Evolutionary conservation across 306 rosid genomes (phyloP).

Genomic region (Citrullus amarus): DNA sequence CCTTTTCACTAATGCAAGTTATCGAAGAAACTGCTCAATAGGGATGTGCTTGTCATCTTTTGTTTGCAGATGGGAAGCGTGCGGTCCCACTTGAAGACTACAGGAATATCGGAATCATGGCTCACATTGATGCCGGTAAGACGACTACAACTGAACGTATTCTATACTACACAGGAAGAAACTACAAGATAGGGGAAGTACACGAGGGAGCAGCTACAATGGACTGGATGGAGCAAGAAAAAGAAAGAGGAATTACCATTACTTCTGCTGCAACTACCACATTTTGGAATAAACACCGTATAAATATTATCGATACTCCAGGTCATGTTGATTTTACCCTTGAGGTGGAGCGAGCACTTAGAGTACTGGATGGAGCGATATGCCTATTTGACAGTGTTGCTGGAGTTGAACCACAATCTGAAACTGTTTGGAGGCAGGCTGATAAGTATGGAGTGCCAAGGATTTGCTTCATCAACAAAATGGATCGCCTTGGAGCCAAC

Average conservation of each 20-base stretch:
- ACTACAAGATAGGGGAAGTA: slow-evolving; percentile 95
- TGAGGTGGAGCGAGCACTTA: slow-evolving; percentile 92
- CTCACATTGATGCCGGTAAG: slow-evolving; percentile 96
- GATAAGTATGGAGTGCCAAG: slow-evolving; percentile 93
- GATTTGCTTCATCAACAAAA: slow-evolving; percentile 88
- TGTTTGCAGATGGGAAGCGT: slow-evolving; percentile 42
- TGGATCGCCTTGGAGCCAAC: slow-evolving; percentile 98
- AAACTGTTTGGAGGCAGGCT: slow-evolving; percentile 98
- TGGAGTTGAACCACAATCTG: slow-evolving; percentile 96
- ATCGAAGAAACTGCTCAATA: not conserved
- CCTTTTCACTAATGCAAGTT: not conserved
- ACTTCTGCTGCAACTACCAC: slow-evolving; percentile 99
- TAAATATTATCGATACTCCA: slow-evolving; percentile 94
- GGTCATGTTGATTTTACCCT: slow-evolving; percentile 96
- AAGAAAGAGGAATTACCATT: slow-evolving; percentile 96
- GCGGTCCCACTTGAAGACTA: slow-evolving; percentile 58
- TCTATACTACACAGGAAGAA: slow-evolving; percentile 84
- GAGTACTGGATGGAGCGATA: slow-evolving; percentile 96
- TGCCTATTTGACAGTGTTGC: slow-evolving; percentile 98
- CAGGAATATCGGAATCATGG: slow-evolving; percentile 95
- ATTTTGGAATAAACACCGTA: slow-evolving; percentile 83
- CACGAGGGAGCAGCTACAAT: slow-evolving; percentile 96
- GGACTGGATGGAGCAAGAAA: slow-evolving; percentile 99
- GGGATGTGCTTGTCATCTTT: not conserved
- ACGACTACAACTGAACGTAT: slow-evolving; percentile 85